A percentile compares a stretch with the other conserved stretches of the same genome.
phyloP scores from a whole-genome alignment of 192 early-diverging fungal genomes.

The Chytriomyces confervae region DNA sequence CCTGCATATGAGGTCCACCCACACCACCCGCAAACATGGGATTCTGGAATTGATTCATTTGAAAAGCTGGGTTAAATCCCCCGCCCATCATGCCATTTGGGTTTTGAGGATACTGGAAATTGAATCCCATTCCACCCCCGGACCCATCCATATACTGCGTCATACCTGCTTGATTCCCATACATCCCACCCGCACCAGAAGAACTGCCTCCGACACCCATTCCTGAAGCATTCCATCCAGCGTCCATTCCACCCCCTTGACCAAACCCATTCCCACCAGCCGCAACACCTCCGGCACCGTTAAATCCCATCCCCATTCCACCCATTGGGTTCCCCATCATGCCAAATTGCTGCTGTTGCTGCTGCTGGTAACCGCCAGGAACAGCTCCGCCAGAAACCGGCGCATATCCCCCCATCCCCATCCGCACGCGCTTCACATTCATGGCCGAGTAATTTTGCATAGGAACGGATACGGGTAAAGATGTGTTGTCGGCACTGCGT shows the following conservation, averaged over 20 bases:
- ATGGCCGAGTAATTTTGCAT: too few species aligned
- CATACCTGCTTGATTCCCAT: background rate
- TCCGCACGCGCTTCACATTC: slow-evolving; percentile 12
- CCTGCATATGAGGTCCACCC: background rate
- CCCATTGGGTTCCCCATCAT: slow-evolving; percentile 3
- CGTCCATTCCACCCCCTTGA: background rate
- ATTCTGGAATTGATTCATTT: slow-evolving; percentile 2
- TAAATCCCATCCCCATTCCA: background rate
- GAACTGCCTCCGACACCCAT: background rate
- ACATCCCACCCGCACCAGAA: background rate
- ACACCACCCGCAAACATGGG: slow-evolving; percentile 2
- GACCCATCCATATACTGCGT: background rate
- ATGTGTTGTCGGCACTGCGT: background rate
- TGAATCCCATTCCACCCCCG: background rate
- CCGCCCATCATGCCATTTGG: background rate
- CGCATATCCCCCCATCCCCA: slow-evolving; percentile 1
- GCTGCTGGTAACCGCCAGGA: background rate
- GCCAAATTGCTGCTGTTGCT: background rate
- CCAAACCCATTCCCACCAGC: background rate
- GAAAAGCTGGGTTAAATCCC: background rate
- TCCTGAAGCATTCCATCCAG: background rate
- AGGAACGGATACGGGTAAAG: too few species aligned
- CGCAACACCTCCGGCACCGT: background rate
- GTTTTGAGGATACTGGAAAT: background rate
- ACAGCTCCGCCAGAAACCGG: background rate